phyloP scores from a whole-genome alignment of 768 basidiomycete species.

The Macrolepiota fuliginosa region DNA sequence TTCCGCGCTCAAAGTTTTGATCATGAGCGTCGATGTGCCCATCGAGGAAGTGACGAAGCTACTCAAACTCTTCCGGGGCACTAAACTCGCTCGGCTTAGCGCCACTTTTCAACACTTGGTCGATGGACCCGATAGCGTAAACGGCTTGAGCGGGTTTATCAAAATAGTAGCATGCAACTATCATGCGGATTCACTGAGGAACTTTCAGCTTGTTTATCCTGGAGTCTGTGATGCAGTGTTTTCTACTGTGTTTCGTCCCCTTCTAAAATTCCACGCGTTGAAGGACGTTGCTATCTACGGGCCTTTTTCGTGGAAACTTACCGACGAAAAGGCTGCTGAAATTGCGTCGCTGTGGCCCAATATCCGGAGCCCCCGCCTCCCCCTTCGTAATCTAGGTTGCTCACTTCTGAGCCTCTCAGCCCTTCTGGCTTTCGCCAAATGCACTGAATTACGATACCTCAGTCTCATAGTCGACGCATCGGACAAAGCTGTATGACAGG shows the following conservation, averaged over 20 bases:
- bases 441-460: not conserved
- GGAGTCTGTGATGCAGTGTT: no score
- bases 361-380: not conserved
- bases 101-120: not conserved
- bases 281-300: no score
- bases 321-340: no score
- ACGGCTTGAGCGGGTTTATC: no score
- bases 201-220: no score
- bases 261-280: no score
- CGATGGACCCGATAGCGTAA: no score
- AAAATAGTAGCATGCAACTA: no score
- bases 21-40: not conserved
- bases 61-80: not conserved
- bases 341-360: no score
- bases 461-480: not conserved
- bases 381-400: not conserved
- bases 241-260: no score
- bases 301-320: no score
- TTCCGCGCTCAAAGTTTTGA: not conserved
- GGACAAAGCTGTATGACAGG: not conserved
- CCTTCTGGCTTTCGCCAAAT: not conserved
- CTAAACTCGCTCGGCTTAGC: not conserved
- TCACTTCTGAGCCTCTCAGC: not conserved
- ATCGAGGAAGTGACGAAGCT: not conserved
- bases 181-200: no score